A percentile compares a stretch with the other conserved stretches of the same genome.
Evolutionary conservation across 2,329 filamentous ascomycete genomes (phyloP).

Genomic region (Monosporascus sp.): DNA sequence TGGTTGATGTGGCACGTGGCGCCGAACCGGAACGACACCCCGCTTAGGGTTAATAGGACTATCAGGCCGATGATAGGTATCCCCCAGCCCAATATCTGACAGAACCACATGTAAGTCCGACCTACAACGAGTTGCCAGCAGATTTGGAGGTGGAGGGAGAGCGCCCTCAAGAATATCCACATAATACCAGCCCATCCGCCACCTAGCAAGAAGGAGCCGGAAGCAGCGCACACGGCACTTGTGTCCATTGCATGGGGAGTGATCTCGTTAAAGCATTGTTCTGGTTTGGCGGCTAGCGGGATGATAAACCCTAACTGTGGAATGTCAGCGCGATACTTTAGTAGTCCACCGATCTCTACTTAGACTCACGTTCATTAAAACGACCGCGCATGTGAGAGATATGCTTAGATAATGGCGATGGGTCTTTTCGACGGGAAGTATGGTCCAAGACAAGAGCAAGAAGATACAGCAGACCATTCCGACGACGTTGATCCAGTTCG

Average conservation of each 20-base stretch:
- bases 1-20: constrained; percentile 93
- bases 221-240: constrained; percentile 76
- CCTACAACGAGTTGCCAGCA: constrained; percentile 95
- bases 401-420: constrained; percentile 90
- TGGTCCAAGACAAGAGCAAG: constrained; percentile 71
- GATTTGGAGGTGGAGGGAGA: constrained; percentile 94
- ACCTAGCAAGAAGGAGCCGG: constrained; percentile 77
- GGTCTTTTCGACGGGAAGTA: constrained; percentile 82
- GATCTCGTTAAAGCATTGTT: constrained; percentile 83
- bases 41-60: constrained; percentile 75
- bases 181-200: constrained; percentile 80
- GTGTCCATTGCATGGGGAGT: constrained; percentile 91
- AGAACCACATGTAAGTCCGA: constrained; percentile 80
- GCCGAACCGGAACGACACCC: constrained; percentile 91
- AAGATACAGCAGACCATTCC: constrained; percentile 69
- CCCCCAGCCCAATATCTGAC: constrained; percentile 77
- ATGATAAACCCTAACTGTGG: constrained; percentile 81
- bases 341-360: not conserved
- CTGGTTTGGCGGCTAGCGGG: constrained; percentile 70
- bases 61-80: constrained; percentile 72
- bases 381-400: constrained; percentile 70
- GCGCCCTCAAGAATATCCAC: constrained; percentile 85
- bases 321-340: constrained; percentile 1
- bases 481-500: constrained; percentile 79
- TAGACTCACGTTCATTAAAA: constrained; percentile 70